A percentile compares a stretch with the other conserved stretches of the same genome.
phyloP scores from a whole-genome alignment of 176 grass and related monocot genomes.

The Rhynchospora tenuis region DNA sequence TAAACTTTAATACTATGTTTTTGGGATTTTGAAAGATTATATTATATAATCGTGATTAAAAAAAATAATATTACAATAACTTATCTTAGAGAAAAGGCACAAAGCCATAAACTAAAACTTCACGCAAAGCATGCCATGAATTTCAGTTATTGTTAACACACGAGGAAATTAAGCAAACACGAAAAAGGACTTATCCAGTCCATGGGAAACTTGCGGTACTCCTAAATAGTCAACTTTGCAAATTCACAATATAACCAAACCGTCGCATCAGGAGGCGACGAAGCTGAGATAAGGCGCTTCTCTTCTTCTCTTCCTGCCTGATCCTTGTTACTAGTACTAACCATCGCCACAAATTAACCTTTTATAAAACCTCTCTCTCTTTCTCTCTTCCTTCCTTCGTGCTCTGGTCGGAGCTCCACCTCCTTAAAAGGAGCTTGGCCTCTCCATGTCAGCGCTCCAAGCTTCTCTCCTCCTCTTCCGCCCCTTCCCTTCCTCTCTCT shows the following conservation, averaged over 20 bases:
- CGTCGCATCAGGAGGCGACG: background rate
- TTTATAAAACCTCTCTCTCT: no score
- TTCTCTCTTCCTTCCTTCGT: background rate
- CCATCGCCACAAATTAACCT: conserved; percentile 4
- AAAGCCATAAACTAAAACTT: background rate
- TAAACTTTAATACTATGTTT: no score
- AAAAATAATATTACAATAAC: no score
- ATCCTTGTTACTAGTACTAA: background rate
- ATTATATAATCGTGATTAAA: no score
- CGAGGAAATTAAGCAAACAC: background rate
- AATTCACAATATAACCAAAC: background rate
- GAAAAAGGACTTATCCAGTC: background rate
- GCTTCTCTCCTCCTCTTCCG: conserved; percentile 65
- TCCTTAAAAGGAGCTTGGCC: background rate
- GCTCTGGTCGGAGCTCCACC: conserved; percentile 27
- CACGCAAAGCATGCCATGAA: no score
- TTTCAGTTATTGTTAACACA: background rate
- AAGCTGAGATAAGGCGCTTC: conserved; percentile 1
- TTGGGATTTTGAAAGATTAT: no score
- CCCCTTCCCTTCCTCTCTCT: conserved; percentile 30
- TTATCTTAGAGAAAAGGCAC: background rate
- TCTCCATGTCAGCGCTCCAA: conserved; percentile 63
- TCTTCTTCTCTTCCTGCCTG: no score
- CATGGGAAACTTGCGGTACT: background rate
- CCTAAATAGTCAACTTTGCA: background rate